A percentile compares a stretch with the other conserved stretches of the same genome.
These are phyloP conservation scores for Diplodia seriata DNA, from an alignment of 2,329 filamentous ascomycete genomes.

Conservation along the genomic window DNA sequence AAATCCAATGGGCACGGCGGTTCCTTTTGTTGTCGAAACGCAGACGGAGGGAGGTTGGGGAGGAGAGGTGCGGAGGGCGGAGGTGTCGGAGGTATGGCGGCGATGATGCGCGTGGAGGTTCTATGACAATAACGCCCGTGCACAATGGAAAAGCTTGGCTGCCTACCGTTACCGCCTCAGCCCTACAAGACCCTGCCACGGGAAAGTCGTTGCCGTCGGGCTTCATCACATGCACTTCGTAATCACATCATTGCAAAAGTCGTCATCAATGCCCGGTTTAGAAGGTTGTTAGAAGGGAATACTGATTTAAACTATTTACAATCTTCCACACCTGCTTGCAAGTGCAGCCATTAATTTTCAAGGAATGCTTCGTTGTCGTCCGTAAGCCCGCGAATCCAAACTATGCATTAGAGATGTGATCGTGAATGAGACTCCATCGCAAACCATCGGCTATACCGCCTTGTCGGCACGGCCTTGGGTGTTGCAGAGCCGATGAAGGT, in stretches of 20 bases:
- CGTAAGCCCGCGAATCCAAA: constrained; percentile 6
- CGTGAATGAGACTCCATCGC: neutral
- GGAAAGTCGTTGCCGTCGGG: constrained; percentile 16
- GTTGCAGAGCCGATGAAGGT: neutral
- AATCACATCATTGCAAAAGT: neutral
- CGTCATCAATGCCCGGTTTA: too few species aligned
- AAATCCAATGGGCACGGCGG: constrained; percentile 5
- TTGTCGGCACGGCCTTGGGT: neutral
- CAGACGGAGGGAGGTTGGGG: neutral
- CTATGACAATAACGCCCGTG: neutral
- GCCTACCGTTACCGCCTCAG: neutral
- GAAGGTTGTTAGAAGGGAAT: neutral
- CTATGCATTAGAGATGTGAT: constrained; percentile 7
- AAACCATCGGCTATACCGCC: neutral
- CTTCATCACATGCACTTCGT: neutral
- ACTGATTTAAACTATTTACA: constrained; percentile 1
- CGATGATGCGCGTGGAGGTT: constrained; percentile 19
- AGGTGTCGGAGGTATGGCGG: constrained; percentile 3
- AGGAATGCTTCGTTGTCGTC: neutral
- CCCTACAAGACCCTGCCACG: neutral
- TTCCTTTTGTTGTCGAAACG: neutral
- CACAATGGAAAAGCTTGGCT: constrained; percentile 3
- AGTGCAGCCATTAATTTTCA: neutral
- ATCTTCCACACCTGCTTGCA: neutral
- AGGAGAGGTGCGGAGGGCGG: neutral